Conservation (phyloP, 768 basidiomycete species). For the Russula brevipes region DNA sequence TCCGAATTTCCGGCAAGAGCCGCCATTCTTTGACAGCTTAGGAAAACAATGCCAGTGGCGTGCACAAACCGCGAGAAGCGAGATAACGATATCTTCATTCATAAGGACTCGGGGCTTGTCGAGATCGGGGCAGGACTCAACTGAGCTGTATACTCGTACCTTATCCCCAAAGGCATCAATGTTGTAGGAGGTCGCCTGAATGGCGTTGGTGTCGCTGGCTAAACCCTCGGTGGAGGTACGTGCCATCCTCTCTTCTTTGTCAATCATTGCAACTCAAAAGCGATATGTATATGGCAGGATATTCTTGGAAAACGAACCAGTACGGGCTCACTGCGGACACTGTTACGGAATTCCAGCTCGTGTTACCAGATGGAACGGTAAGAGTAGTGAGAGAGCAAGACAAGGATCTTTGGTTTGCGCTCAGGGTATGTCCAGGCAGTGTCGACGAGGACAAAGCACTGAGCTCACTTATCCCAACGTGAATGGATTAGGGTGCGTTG, state of each 20-base stretch:
- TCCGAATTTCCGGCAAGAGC: constrained; percentile 24
- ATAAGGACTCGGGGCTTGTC: constrained; percentile 12
- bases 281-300: constrained; percentile 29
- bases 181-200: constrained; percentile 27
- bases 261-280: neutral
- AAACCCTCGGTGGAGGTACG: constrained; percentile 29
- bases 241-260: neutral
- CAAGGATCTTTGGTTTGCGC: constrained; percentile 21
- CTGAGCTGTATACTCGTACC: constrained; percentile 28
- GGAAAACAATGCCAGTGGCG: constrained; percentile 30
- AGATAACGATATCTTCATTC: constrained; percentile 20
- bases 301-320: constrained; percentile 34
- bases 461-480: neutral
- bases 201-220: constrained; percentile 28
- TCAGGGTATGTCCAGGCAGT: neutral
- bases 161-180: constrained; percentile 25
- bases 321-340: constrained; percentile 36
- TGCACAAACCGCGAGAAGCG: no score
- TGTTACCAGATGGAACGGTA: constrained; percentile 31
- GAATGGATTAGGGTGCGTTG: constrained; percentile 2
- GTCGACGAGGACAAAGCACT: neutral
- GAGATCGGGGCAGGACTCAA: constrained; percentile 27
- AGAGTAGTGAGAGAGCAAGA: constrained; percentile 6
- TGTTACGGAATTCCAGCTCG: constrained; percentile 29
- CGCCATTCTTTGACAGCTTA: constrained; percentile 28